Evolutionary conservation across 441 rosid genomes (phyloP), one percentile per base, ranked within the genome.

Genomic region (Populus hybrid): DNA sequence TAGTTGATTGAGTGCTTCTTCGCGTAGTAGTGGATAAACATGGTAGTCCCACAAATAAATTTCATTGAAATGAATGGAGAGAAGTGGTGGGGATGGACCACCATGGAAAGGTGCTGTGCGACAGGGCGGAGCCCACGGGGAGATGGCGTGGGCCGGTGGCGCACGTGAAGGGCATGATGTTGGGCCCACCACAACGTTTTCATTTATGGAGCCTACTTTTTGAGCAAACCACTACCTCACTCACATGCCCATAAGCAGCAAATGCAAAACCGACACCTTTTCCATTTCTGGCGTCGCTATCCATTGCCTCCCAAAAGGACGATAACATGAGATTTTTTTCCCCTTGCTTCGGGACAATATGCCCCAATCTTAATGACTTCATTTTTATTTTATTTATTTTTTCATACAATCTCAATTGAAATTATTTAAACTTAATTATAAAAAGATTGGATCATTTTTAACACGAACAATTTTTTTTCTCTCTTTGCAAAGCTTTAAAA

Each of bases 161-260:
- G 82, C 90, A 86, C 89, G 90, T 87, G 90, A 85, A 76, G 84
- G 77, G 77, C 83, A 82, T 79, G 83, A 71, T 83, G 81, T 69
- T 77, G 85, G 85, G 71, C 88, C 89, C 81, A 77, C 86, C 73
- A 72, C 78, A n/a, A 1, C 31, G 74, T 63, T 67, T 21, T 45
- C 23, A 3, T 26, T 53, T 20, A 28, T 74, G 69, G 82, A 76
- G 12, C 82, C 84, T 83, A 69, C 61, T 69, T 72, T 80, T 68
- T 79, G 16, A 45, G 56, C 56, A 72, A 31, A 6, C 28, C 64
- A 28, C 64, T 70, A 33, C 71, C 79, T 66, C 56, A 78, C 24
- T 36, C 76, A 77, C 80, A 76, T 67, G 23, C 56, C 68, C 68
- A 11, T 7, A 10, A 63, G 12, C 21, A 10, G 64, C 77, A 79